Conservation (phyloP, 2,329 filamentous ascomycete species). For the Cadophora sp. region DNA sequence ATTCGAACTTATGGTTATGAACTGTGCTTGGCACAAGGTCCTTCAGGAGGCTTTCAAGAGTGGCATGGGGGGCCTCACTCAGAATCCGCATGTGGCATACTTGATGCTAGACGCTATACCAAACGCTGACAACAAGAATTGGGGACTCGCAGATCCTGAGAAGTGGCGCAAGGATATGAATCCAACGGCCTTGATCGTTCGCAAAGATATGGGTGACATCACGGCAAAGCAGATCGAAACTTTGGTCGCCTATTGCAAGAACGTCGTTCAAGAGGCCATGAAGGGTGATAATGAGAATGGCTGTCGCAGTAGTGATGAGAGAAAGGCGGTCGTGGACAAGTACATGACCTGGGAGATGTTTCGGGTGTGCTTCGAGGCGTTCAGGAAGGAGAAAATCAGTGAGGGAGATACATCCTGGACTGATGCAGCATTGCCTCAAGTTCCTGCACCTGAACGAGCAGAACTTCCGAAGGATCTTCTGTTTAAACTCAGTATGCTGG, state of each 20-base stretch:
- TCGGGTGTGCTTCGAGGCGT: background rate
- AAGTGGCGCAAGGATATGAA: background rate
- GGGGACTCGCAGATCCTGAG: background rate
- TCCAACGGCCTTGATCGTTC: background rate
- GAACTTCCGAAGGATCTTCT: too few relatives aligned
- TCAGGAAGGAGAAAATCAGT: background rate
- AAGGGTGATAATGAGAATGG: background rate
- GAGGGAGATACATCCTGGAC: background rate
- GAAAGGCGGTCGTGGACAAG: background rate
- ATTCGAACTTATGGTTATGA: too few relatives aligned
- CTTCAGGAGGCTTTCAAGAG: too few relatives aligned
- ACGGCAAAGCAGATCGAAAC: conserved; percentile 3
- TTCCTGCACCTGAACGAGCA: too few relatives aligned
- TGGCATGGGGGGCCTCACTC: too few relatives aligned
- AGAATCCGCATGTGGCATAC: background rate
- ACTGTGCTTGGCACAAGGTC: too few relatives aligned
- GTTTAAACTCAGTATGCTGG: too few relatives aligned
- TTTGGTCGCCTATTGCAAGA: background rate
- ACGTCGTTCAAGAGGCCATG: background rate
- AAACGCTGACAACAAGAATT: background rate
- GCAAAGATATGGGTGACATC: background rate
- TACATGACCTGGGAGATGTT: background rate
- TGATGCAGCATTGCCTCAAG: background rate
- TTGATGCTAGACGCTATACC: background rate
- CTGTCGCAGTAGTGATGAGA: too few relatives aligned